Evolutionary conservation across 805 yeast species (phyloP).

Genomic region (Starmera dryadoides): DNA sequence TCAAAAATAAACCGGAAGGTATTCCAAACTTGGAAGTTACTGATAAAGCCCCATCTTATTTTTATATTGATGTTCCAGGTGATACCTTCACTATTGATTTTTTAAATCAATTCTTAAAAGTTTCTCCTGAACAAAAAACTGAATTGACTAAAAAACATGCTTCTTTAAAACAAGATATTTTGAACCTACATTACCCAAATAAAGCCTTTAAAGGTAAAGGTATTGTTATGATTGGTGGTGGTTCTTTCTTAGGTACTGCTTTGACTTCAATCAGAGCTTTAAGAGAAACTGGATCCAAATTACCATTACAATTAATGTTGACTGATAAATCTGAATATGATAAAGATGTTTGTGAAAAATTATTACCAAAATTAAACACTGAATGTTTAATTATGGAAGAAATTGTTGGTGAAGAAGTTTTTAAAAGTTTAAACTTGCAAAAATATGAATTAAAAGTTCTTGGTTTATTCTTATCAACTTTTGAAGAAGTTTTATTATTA

Average conservation of each 20-base stretch:
- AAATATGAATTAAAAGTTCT: conserved; percentile 24
- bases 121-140: conserved; percentile 10
- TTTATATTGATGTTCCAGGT: conserved; percentile 18
- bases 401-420: conserved; percentile 23
- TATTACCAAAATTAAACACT: conserved; percentile 34
- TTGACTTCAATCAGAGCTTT: conserved; percentile 30
- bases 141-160: conserved; percentile 15
- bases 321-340: conserved; percentile 34
- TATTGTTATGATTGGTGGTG: conserved; percentile 37
- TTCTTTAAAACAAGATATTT: conserved; percentile 13
- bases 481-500: conserved; percentile 35
- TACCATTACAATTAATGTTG: conserved; percentile 38
- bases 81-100: conserved; percentile 21
- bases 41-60: conserved; percentile 20
- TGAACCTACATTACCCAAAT: conserved; percentile 12
- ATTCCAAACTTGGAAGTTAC: conserved; percentile 9
- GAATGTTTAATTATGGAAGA: conserved; percentile 33
- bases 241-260: conserved; percentile 33
- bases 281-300: conserved; percentile 33
- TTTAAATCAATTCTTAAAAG: conserved; percentile 8
- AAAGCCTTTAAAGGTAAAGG: conserved; percentile 19
- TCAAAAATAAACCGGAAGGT: conserved; percentile 16
- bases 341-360: conserved; percentile 32
- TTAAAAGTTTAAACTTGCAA: conserved; percentile 13
- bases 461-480: conserved; percentile 38